Conservation (phyloP, 495 filamentous ascomycete genomes). For the Aspergillus sclerotiicarbonarius region DNA sequence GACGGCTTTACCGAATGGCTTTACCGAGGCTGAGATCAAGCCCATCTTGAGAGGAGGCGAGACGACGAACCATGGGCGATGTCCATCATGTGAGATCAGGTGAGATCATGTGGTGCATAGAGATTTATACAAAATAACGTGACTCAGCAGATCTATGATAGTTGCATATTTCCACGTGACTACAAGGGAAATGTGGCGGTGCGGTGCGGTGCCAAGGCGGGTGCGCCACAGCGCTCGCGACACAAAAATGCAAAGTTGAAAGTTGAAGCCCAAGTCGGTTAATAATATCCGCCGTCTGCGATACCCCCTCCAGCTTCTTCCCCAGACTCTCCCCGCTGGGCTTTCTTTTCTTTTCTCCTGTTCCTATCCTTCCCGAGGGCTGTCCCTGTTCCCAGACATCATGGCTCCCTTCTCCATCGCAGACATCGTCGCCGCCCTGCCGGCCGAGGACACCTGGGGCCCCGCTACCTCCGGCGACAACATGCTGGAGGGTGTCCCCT, state of each 20-base stretch:
- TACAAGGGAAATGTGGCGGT: too few relatives aligned
- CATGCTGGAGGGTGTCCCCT: conserved; percentile 89
- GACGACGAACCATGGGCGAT: too few relatives aligned
- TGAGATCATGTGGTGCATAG: too few relatives aligned
- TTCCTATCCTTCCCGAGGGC: conserved; percentile 9
- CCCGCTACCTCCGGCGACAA: conserved; percentile 77
- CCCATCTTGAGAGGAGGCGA: too few relatives aligned
- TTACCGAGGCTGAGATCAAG: too few relatives aligned
- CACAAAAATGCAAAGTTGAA: conserved; percentile 35
- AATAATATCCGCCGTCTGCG: conserved; percentile 34
- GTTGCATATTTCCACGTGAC: too few relatives aligned
- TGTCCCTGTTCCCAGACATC: conserved; percentile 20
- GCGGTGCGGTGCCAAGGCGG: conserved; percentile 14
- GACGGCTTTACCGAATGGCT: too few relatives aligned
- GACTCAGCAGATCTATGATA: too few relatives aligned
- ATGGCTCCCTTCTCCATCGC: conserved; percentile 59
- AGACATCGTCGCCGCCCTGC: conserved; percentile 58
- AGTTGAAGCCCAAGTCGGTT: background rate
- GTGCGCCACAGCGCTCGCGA: conserved; percentile 43
- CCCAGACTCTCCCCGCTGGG: conserved; percentile 16
- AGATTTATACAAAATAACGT: too few relatives aligned
- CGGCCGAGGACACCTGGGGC: conserved; percentile 76
- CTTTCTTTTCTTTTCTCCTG: conserved; percentile 6
- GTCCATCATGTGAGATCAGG: too few relatives aligned
- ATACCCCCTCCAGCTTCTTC: conserved; percentile 5